Evolutionary conservation across 352 stramenopile genomes (phyloP).

Genomic region (Phytophthora capsici): DNA sequence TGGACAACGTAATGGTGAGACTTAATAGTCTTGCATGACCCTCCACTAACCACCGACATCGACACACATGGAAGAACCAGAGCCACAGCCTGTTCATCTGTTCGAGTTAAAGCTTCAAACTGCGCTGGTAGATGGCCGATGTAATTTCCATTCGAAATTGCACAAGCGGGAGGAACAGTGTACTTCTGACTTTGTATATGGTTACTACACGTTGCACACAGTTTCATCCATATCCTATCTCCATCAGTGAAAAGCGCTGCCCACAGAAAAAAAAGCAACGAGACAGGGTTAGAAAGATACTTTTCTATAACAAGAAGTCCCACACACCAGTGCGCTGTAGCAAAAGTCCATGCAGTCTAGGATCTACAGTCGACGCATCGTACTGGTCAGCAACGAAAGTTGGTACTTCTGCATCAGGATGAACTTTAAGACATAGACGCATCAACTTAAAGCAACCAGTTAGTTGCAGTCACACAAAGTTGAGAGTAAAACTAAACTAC

Average conservation of each 20-base stretch:
- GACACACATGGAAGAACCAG: slow-evolving; percentile 14
- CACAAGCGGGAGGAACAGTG: background rate
- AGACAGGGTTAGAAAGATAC: too few relatives aligned
- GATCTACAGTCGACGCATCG: too few relatives aligned
- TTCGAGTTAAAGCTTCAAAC: background rate
- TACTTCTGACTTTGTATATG: background rate
- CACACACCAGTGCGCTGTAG: too few relatives aligned
- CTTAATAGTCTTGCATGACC: slow-evolving; percentile 2
- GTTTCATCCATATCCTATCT: background rate
- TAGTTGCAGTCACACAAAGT: too few relatives aligned
- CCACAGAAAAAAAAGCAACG: too few relatives aligned
- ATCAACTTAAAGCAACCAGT: too few relatives aligned
- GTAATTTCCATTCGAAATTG: slow-evolving; percentile 19
- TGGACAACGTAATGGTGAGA: slow-evolving; percentile 18
- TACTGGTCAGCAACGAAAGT: too few relatives aligned
- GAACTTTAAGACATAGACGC: too few relatives aligned
- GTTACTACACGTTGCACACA: background rate
- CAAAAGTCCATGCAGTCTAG: too few relatives aligned
- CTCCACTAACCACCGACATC: slow-evolving; percentile 4
- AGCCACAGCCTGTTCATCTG: slow-evolving; percentile 17
- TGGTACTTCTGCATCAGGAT: too few relatives aligned
- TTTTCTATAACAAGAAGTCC: too few relatives aligned
- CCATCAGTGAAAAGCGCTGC: background rate
- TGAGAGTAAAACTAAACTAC: too few relatives aligned
- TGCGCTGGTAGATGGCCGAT: background rate